Base-by-base conservation (phyloP, 163 green algal genomes). In the Picocystis sp. region DNA sequence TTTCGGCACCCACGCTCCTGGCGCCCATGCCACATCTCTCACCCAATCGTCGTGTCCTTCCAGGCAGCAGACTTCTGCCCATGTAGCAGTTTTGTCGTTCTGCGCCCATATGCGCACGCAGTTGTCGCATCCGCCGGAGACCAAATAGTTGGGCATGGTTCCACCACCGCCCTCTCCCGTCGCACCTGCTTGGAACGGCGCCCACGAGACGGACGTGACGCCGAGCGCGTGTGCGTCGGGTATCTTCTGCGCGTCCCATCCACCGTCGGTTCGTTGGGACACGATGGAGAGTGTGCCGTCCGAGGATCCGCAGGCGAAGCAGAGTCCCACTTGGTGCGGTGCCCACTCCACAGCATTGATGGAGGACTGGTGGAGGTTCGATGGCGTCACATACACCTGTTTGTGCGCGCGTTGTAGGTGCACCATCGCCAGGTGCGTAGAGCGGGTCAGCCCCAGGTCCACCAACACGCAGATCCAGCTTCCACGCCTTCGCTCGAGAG, bases 301-400 rank as follows among this genome's bases (percentile, higher is more conserved):
- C 6, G 77, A 91, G 2, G 84, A 94, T 9, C 72, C 91, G 38
- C 70, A 74, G 3, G 90, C 91, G 12, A 99, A 70, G 11, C 80
- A 44, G 2, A 94, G 67, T 1, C 90, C 90, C 14, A 87, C 66
- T 62, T 96, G 86, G 53, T 95, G 79, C 0, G 90, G 88, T 6
- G 84, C 89, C 78, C 85, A 99, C 17, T 68, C 65, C 9, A 98
- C 68, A 53, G 74, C 77, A 70, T 99, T 99, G 22, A 99, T 81
- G 1, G 79, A 93, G 1, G 78, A 81, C 10, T 80, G 79, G 71
- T 96, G 89, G 47, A 89, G 50, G 6, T 64, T 70, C 0, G 71
- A 45, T 13, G 75, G 70, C 2, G 62, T 72, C 3, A 71, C 69
- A 57, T 81, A 81, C 9, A 76, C 66, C 64, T 79, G 55, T 38